Base-by-base conservation (phyloP, 768 basidiomycete species). In the Kwoniella europaea region DNA sequence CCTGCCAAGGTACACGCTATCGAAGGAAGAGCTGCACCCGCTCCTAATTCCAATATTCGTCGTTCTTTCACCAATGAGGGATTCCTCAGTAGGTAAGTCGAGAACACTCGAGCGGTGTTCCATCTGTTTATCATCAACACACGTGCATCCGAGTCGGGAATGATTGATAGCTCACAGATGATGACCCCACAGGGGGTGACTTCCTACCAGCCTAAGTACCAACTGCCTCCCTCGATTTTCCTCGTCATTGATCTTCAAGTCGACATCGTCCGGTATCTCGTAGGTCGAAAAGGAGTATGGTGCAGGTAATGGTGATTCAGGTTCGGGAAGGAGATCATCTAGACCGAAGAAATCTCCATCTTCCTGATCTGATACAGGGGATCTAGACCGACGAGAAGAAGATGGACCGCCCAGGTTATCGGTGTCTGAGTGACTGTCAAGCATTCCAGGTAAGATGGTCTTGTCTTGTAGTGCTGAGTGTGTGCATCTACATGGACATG, bases 1-100 rank as follows among this genome's bases (percentile, higher is more conserved):
- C 90, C 91, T 68, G 89, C 90, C 52, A 90, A 87, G 0, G 87
- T 88, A 0, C 90, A 86, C 2, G 95, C 88, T 7, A 99, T 86
- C 3, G 91, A 89, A 0, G 97, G 97, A 6, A 98, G 85, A 2
- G 90, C 96, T 1, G 93, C 95, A 0, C 94, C 97, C 0, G 97
- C 97, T 0, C 97, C 97, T 0, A 98, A 88, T 82, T 99, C 97
- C 1, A 98, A 86, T 0, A 98, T 89, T 27, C 76, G 82, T 44
- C 83, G 85, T 6, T 84, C 83, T 0, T 74, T 75, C 56, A 82
- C 69, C 18, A 83, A 75, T 3, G 66, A 27, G 4, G 80, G 78
- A 62, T 84, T 74, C 10, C 77, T 61, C 15, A 83, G 65, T 5
- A 83, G 70, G 42, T 71, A 81, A 10, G 68, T 76, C 15, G 79